Base-by-base conservation (phyloP, 306 rosid species). In the Astragalus glycyphyllos region DNA sequence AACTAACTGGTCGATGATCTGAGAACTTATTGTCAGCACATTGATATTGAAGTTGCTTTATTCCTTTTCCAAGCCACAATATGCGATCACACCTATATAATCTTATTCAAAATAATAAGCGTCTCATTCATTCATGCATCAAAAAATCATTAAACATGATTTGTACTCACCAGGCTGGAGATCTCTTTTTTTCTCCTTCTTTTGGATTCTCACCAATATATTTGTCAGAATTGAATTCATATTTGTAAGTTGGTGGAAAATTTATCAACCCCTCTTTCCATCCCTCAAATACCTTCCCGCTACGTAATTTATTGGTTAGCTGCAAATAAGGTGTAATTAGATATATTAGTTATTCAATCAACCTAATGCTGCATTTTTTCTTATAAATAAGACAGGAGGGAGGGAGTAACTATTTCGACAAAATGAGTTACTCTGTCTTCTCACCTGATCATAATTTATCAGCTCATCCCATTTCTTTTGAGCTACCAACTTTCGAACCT, bases 241-340 rank as follows among this genome's bases (percentile, higher is more conserved):
- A 94, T 58, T 94, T 94, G 77, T 94, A 94, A 13, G 98, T 94
- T 1, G 98, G 98, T 17, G 95, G 89, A 65, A 94, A 94, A 32
- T 87, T 84, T 77, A 94, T 77, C 47, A 15, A 3, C 46, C 95
- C 98, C 35, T 94, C 98, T 75, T 79, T 91, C 99, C 99, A 94
- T 79, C 99, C 99, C 49, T 82, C 91, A 34, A 94, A 94, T 23
- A 94, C 96, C 15, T 68, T 89, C 31, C 99, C 99, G 1, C 71
- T 69, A 11, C 69, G 74, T 5, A 89, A 81, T 72, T 91, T 96
- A 72, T 76, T 84, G 85, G 59, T 86, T 65, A 94, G 89, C 99
- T 94, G 91, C 75, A 79, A 23, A 80, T 46, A n/a, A 79, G 26
- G 47, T 26, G 31, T 1, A 26, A 3, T 26, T 4, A 26, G 31